phyloP scores from a whole-genome alignment of 768 basidiomycete genomes.

The Amanita rubescens region DNA sequence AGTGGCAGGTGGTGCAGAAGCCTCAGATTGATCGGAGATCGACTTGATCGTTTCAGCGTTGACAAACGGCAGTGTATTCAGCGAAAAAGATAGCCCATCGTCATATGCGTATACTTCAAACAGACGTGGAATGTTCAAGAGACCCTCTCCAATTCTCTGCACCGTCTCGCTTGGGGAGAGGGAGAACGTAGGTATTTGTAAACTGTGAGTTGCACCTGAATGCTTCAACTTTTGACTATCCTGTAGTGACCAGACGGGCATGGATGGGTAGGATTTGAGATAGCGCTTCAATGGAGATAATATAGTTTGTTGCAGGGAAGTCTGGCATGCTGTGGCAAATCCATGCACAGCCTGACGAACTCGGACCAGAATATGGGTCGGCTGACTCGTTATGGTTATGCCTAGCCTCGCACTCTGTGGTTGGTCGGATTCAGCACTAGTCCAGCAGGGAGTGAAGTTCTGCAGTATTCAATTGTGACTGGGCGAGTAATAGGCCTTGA shows the following conservation, averaged over 20 bases:
- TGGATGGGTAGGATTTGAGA: conserved; percentile 61
- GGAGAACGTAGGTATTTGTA: conserved; percentile 86
- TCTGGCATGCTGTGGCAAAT: conserved; percentile 71
- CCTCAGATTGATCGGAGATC: conserved; percentile 33
- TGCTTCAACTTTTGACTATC: conserved; percentile 42
- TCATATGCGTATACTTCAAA: conserved; percentile 95
- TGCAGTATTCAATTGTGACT: conserved; percentile 77
- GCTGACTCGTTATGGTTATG: conserved; percentile 16
- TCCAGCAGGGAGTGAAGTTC: conserved; percentile 63
- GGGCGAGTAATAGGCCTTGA: conserved; percentile 65
- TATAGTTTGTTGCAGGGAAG: conserved; percentile 74
- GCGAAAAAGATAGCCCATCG: conserved; percentile 82
- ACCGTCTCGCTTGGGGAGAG: conserved; percentile 85
- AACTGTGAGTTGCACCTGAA: conserved; percentile 36
- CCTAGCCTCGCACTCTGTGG: conserved; percentile 17
- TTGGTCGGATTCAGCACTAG: conserved; percentile 38
- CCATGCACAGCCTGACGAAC: conserved; percentile 48
- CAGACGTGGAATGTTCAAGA: conserved; percentile 85
- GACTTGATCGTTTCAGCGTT: conserved; percentile 47
- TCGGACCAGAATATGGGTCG: conserved; percentile 41
- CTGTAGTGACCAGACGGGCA: conserved; percentile 56
- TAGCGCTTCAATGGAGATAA: conserved; percentile 74
- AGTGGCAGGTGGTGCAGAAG: conserved; percentile 20
- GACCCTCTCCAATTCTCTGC: conserved; percentile 86
- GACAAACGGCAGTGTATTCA: conserved; percentile 72